These are phyloP conservation scores for Xylaria sp. DNA, from an alignment of 2,329 filamentous ascomycete species.

Conservation along the genomic window DNA sequence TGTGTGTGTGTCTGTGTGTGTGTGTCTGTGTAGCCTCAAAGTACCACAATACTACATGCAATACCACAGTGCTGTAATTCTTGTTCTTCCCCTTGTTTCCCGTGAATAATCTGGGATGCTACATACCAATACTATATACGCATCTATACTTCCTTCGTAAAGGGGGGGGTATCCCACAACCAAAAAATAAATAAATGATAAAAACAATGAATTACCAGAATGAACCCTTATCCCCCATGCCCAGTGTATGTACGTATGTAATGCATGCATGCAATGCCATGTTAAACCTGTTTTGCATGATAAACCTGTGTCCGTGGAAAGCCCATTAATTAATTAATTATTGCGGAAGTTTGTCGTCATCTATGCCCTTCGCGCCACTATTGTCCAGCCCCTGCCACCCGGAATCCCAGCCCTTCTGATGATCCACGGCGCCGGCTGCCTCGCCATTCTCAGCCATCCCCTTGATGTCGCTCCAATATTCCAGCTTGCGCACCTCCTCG, in stretches of 20 bases:
- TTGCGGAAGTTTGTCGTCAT: conserved; percentile 29
- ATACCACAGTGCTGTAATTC: too few species aligned
- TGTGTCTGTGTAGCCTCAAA: too few species aligned
- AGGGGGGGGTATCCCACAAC: conserved; percentile 22
- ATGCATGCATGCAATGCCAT: background rate
- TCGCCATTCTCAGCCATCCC: conserved; percentile 65
- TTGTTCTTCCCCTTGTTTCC: background rate
- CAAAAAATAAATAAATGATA: too few species aligned
- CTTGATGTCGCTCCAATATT: conserved; percentile 88
- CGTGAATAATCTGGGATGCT: background rate
- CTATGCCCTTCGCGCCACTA: conserved; percentile 48
- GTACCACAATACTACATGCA: conserved; percentile 2
- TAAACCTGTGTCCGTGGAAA: background rate
- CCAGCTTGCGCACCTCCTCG: conserved; percentile 77
- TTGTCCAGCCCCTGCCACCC: conserved; percentile 59
- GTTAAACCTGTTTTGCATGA: too few species aligned
- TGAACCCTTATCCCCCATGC: conserved; percentile 7
- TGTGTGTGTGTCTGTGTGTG: too few species aligned
- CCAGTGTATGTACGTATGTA: too few species aligned
- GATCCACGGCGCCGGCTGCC: conserved; percentile 51
- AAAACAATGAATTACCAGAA: background rate
- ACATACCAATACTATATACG: conserved; percentile 17
- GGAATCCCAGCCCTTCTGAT: conserved; percentile 50
- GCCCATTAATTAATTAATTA: too few species aligned
- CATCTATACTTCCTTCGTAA: conserved; percentile 11